Evolutionary conservation across 2,329 filamentous ascomycete species (phyloP), one percentile per base, ranked within the genome.

Genomic region (Arthrinium phaeospermum): DNA sequence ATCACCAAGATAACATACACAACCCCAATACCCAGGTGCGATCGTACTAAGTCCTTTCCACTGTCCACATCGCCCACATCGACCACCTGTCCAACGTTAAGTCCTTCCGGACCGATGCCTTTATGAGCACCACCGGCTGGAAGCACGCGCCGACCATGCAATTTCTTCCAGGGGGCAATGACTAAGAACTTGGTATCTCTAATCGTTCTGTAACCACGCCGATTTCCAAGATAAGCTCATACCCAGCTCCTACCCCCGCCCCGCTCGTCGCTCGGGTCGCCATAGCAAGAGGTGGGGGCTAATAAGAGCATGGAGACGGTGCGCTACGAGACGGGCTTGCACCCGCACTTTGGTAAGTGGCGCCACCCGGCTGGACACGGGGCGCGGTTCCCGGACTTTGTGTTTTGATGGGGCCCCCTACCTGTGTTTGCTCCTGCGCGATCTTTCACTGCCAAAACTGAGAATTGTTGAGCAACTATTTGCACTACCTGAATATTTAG

Each of bases 321-420:
- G 6, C 74, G 69, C 41, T 73, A 75, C 76, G 84, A 87, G 67
- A 84, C 86, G 1, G 83, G 87, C 57, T 79, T 90, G 61, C 83
- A 89, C 70, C 85, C 85, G 6, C 84, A 88, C 51, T 91, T 86
- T 74, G 85, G 86, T 0, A 83, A 82, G 47, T 85, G 85, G 79
- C 81, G 89, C 19, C 87, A 88, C 71, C 85, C 86, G 4, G 82
- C 80, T 68, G 88, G 88, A 0, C 87, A 88, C 73, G 89, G 89
- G 0, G 81, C 82, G 1, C 78, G 79, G 44, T 82, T 84, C 72
- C 86, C 86, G 0, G 89, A 91, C 76, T 85, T 91, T 45, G 87
- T 89, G 2, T n/a, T 91, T 91, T 73, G 90, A 92, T 7, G 77
- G 84, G 85, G 4, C 70, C 91, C 88, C 88, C 8, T 92, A 89